A percentile compares a stretch with the other conserved stretches of the same genome.
These are phyloP conservation scores for Lophiostoma macrostomum DNA, from an alignment of 495 filamentous ascomycete species.

Conservation along the genomic window DNA sequence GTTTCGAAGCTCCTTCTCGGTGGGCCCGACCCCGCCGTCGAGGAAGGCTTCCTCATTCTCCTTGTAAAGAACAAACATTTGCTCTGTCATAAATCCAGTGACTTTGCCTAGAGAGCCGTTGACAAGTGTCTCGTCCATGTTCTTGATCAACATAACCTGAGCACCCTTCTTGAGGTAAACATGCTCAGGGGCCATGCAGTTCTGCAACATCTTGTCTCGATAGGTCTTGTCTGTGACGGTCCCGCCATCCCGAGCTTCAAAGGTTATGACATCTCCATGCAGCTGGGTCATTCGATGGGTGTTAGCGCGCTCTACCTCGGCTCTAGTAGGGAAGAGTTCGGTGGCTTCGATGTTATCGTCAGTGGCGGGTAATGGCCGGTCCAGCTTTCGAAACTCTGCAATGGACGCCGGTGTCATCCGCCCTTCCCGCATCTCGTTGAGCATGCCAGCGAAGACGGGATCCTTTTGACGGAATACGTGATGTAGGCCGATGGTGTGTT, in stretches of 20 bases:
- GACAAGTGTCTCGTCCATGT: slow-evolving; percentile 88
- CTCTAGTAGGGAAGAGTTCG: slow-evolving; percentile 89
- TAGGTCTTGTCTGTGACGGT: slow-evolving; percentile 59
- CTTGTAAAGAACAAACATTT: slow-evolving; percentile 64
- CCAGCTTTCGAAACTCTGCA: slow-evolving; percentile 65
- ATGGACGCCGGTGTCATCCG: slow-evolving; percentile 68
- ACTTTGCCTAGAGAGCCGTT: slow-evolving; percentile 92
- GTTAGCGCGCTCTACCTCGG: slow-evolving; percentile 88
- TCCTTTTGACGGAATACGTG: slow-evolving; percentile 96
- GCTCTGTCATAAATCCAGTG: slow-evolving; percentile 79
- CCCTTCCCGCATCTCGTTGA: slow-evolving; percentile 96
- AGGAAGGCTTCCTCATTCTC: slow-evolving; percentile 53
- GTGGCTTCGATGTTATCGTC: slow-evolving; percentile 81
- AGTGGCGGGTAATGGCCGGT: slow-evolving; percentile 61
- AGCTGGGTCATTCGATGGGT: slow-evolving; percentile 66
- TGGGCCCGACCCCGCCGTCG: slow-evolving; percentile 41
- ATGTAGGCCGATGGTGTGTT: slow-evolving; percentile 92
- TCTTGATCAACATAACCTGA: slow-evolving; percentile 99
- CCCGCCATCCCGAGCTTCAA: slow-evolving; percentile 72
- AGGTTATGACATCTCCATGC: slow-evolving; percentile 63
- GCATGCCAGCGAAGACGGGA: slow-evolving; percentile 89
- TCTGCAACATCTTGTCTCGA: slow-evolving; percentile 75
- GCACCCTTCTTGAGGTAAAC: slow-evolving; percentile 85
- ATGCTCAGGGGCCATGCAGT: slow-evolving; percentile 83
- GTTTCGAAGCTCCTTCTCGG: slow-evolving; percentile 32